Evolutionary conservation across 2,329 filamentous ascomycete species (phyloP), one percentile per base, ranked within the genome.

Genomic region (Aspergillus sergii): DNA sequence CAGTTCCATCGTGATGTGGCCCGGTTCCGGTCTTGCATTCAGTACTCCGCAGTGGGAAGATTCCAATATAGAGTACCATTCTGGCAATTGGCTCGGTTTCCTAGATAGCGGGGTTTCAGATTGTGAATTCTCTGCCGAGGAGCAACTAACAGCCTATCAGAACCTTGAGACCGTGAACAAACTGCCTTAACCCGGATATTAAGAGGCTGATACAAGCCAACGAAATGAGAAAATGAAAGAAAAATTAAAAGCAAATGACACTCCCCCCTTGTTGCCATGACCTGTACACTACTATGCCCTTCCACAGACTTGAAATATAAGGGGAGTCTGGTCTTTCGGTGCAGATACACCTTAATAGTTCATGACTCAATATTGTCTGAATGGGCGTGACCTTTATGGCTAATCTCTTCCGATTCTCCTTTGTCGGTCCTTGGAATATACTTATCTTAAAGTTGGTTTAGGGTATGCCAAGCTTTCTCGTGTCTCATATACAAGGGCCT

Each of bases 11-110:
- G 46, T 62, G 5, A 62, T 66, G 48, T 68, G 64, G 64, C 64
- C 66, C 5, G 66, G 66, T 0, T 66, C 66, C 9, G 53, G 54
- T 1, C 26, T 59, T 41, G 39, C 61, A 12, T 26, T 26, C 56
- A 28, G 19, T 58, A 10, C 30, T 59, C 41, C 53, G 7, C 23
- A 45, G 21, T 46, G 43, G 36, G 32, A 64, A n/a, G 65, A 64
- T 23, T 67, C 58, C 48, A 63, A 66, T 3, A 62, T 67, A 16
- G 58, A 62, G 16, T 67, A 67, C n/a, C 63, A 55, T 54, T 62
- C 48, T 28, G 48, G 57, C 11, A 67, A 67, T 53, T 53, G 61
- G 16, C 64, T 63, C 21, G 55, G 58, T 3, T 67, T 50, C n/a
- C 19, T 67, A 30, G 65, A 61, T 1, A 62, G 41, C 48, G 63